phyloP scores from a whole-genome alignment of 192 early-diverging fungal genomes.

The Umbelopsis ramanniana region DNA sequence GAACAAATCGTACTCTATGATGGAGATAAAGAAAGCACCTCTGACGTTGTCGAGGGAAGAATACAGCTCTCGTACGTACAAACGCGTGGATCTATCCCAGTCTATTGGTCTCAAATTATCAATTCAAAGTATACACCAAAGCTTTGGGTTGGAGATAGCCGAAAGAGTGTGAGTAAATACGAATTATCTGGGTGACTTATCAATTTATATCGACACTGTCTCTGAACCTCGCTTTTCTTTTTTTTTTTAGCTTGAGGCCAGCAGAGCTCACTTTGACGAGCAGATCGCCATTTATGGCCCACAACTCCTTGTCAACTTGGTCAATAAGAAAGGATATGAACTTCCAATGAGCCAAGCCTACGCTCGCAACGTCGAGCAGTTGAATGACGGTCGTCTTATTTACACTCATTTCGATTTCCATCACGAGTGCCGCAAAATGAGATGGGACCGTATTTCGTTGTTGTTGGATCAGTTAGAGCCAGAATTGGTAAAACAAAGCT shows the following conservation, averaged over 20 bases:
- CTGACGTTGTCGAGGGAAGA: slow-evolving; percentile 36
- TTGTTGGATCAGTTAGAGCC: slow-evolving; percentile 76
- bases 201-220: too few relatives aligned
- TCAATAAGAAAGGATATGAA: slow-evolving; percentile 95
- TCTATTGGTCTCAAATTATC: slow-evolving; percentile 92
- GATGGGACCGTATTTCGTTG: slow-evolving; percentile 84
- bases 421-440: slow-evolving; percentile 93
- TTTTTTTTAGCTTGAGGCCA: slow-evolving; percentile 58
- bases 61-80: slow-evolving; percentile 83
- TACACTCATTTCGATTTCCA: slow-evolving; percentile 98
- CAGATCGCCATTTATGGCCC: slow-evolving; percentile 75
- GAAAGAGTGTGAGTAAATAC: slow-evolving; percentile 61
- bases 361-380: slow-evolving; percentile 57
- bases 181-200: background rate
- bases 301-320: slow-evolving; percentile 87
- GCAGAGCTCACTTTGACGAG: slow-evolving; percentile 72
- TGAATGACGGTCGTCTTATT: slow-evolving; percentile 56
- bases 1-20: slow-evolving; percentile 87
- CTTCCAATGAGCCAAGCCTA: slow-evolving; percentile 79
- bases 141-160: slow-evolving; percentile 73
- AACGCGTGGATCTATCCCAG: slow-evolving; percentile 92
- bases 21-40: slow-evolving; percentile 34
- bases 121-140: slow-evolving; percentile 92
- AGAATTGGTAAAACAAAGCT: slow-evolving; percentile 62
- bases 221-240: background rate